Percentiles rank a stretch among this genome's conserved stretches.
These are phyloP conservation scores for Hygrocybe punicea DNA, from an alignment of 768 basidiomycete species.

Conservation along the genomic window DNA sequence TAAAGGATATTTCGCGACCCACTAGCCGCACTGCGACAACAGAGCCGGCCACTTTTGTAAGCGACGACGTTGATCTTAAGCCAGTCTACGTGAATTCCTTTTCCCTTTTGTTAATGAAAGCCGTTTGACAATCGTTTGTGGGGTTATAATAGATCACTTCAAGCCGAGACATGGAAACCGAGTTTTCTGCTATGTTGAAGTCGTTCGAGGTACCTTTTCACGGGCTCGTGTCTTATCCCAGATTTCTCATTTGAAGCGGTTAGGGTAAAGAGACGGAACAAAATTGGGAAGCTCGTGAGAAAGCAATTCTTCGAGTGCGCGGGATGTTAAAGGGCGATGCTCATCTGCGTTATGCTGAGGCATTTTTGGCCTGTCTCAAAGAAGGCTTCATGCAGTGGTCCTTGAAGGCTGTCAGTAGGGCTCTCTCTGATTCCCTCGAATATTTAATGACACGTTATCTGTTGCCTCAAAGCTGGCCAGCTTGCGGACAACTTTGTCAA, in stretches of 20 bases:
- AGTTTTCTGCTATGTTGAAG: slow-evolving; percentile 76
- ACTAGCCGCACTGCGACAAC: slow-evolving; percentile 57
- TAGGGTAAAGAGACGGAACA: slow-evolving; percentile 97
- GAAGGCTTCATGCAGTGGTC: slow-evolving; percentile 78
- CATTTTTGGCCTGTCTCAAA: slow-evolving; percentile 73
- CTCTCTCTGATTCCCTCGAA: neutral
- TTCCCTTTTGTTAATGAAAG: neutral
- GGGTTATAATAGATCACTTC: slow-evolving; percentile 65
- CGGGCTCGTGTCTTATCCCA: neutral
- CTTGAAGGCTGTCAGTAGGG: slow-evolving; percentile 68
- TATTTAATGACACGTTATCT: neutral
- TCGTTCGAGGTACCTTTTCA: slow-evolving; percentile 65
- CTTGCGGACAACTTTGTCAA: slow-evolving; percentile 85
- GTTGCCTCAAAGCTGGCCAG: slow-evolving; percentile 63
- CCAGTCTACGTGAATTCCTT: slow-evolving; percentile 62
- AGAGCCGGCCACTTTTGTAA: slow-evolving; percentile 36
- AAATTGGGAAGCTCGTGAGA: slow-evolving; percentile 87
- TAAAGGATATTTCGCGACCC: slow-evolving; percentile 51
- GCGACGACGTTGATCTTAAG: slow-evolving; percentile 49
- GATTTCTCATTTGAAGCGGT: slow-evolving; percentile 8
- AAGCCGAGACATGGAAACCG: slow-evolving; percentile 75
- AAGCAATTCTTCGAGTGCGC: slow-evolving; percentile 69
- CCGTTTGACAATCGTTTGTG: neutral
- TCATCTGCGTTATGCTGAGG: slow-evolving; percentile 65
- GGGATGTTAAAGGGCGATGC: slow-evolving; percentile 90